These are phyloP conservation scores for Ogataea nakhonphanomensis DNA, from an alignment of 805 yeast species.

Conservation along the genomic window DNA sequence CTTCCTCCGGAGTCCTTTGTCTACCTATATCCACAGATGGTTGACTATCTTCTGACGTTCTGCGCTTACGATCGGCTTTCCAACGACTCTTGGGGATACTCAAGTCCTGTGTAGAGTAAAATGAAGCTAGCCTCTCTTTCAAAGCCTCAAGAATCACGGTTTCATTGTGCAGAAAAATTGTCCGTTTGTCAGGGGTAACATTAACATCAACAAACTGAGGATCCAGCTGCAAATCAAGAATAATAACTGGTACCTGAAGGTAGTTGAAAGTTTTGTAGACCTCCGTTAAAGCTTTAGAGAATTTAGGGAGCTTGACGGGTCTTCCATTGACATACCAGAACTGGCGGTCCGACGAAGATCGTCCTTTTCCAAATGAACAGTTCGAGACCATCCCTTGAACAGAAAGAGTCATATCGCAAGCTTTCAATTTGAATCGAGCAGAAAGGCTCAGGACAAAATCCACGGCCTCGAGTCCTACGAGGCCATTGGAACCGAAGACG, in stretches of 20 bases:
- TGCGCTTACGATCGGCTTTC: background rate
- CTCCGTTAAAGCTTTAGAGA: constrained; percentile 65
- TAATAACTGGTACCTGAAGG: constrained; percentile 68
- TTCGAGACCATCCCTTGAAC: constrained; percentile 68
- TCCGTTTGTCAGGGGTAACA: constrained; percentile 87
- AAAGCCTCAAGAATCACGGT: constrained; percentile 51
- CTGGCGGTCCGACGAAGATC: constrained; percentile 73
- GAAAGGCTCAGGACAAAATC: constrained; percentile 39
- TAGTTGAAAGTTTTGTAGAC: constrained; percentile 68
- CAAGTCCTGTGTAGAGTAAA: constrained; percentile 39
- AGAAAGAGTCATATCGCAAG: constrained; percentile 32
- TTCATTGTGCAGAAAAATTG: constrained; percentile 68
- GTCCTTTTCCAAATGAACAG: constrained; percentile 74
- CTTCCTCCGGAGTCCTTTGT: background rate
- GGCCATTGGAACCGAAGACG: constrained; percentile 68
- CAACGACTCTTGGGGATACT: constrained; percentile 22
- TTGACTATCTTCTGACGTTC: background rate
- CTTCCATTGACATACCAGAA: constrained; percentile 68
- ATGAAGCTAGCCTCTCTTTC: constrained; percentile 43
- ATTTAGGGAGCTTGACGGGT: constrained; percentile 59
- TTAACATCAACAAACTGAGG: constrained; percentile 69
- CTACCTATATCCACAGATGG: no score
- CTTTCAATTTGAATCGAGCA: constrained; percentile 23
- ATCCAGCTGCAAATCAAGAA: constrained; percentile 55
- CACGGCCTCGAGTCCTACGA: constrained; percentile 54